Evolutionary conservation across 495 filamentous ascomycete species (phyloP).

Genomic region (Chaetomium tenue): DNA sequence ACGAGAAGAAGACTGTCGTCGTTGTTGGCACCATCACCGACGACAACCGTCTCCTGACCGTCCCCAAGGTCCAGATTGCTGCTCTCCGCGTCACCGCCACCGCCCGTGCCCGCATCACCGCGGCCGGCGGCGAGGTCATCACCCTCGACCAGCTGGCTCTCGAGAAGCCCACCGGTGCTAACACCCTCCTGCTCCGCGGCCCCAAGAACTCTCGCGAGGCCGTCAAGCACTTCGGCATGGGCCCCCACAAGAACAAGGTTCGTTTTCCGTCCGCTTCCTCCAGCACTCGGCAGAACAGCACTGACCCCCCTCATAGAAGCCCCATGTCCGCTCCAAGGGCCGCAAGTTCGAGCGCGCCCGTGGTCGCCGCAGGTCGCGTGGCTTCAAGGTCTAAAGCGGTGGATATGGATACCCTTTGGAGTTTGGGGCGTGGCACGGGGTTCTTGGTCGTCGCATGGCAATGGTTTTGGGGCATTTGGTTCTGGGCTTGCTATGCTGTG

Average conservation of each 20-base stretch:
- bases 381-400: constrained; percentile 92
- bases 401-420: constrained; percentile 26
- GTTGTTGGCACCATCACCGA: constrained; percentile 93
- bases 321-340: constrained; percentile 95
- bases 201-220: constrained; percentile 97
- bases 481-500: constrained; percentile 17
- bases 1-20: constrained; percentile 87
- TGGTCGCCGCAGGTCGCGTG: constrained; percentile 91
- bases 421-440: constrained; percentile 21
- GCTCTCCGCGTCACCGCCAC: constrained; percentile 95
- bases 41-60: constrained; percentile 83
- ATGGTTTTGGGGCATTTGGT: constrained; percentile 20
- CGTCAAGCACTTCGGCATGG: constrained; percentile 97
- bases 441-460: constrained; percentile 24
- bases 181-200: constrained; percentile 91
- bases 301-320: constrained; percentile 64
- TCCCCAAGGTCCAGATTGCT: constrained; percentile 89
- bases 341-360: constrained; percentile 98
- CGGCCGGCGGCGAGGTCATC: constrained; percentile 88
- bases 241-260: constrained; percentile 95
- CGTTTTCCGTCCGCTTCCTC: constrained; percentile 31
- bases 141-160: constrained; percentile 96
- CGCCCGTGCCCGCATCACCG: constrained; percentile 85
- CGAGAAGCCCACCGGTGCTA: constrained; percentile 86
- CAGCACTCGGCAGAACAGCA: constrained; percentile 1